Evolutionary conservation across 106 monocot genomes (phyloP).

Genomic region (Chionographis japonica): DNA sequence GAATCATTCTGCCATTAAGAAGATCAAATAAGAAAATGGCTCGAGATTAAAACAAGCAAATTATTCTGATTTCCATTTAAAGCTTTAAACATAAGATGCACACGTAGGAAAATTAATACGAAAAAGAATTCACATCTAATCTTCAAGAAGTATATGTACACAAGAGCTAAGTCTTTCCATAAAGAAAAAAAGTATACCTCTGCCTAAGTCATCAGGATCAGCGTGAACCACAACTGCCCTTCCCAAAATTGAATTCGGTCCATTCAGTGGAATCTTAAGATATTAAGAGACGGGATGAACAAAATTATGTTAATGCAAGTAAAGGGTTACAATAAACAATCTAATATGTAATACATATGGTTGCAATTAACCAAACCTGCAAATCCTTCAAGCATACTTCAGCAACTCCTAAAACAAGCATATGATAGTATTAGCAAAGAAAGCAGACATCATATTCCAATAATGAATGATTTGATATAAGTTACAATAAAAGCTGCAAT

Average conservation of each 20-base stretch:
- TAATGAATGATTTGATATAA: neutral
- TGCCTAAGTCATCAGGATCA: slow-evolving; percentile 39
- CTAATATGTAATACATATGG: neutral
- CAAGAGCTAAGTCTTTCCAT: too few species aligned
- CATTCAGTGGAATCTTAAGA: slow-evolving; percentile 30
- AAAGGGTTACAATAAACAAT: neutral
- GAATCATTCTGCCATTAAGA: too few species aligned
- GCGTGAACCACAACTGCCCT: slow-evolving; percentile 46
- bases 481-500: neutral
- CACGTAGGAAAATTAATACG: too few species aligned
- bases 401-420: slow-evolving; percentile 42
- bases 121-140: too few species aligned
- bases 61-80: too few species aligned
- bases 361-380: slow-evolving; percentile 28
- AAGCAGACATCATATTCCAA: neutral
- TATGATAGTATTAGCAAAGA: neutral
- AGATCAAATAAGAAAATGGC: too few species aligned
- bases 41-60: too few species aligned
- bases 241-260: slow-evolving; percentile 41
- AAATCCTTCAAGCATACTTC: slow-evolving; percentile 58
- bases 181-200: slow-evolving; percentile 14
- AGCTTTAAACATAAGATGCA: too few species aligned
- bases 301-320: neutral
- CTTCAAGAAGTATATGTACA: too few species aligned
- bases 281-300: neutral